Evolutionary conservation across 768 basidiomycete species (phyloP).

Genomic region (Boletus sensibilis): DNA sequence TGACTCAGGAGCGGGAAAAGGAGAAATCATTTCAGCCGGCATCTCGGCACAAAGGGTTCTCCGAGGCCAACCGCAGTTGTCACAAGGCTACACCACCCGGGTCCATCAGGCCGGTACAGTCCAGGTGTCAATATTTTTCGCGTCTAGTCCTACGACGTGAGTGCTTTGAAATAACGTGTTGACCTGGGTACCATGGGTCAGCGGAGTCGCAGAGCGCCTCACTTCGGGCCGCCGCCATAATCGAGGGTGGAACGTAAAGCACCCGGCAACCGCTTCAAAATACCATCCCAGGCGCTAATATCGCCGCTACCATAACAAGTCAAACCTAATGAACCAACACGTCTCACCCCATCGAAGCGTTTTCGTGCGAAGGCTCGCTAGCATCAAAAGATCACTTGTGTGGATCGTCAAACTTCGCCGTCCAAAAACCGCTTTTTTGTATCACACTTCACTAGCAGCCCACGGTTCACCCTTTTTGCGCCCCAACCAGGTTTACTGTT

Average conservation of each 20-base stretch:
- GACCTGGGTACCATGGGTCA: not conserved
- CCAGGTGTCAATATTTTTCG: not conserved
- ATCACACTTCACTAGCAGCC: not conserved
- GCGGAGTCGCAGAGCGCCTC: not conserved
- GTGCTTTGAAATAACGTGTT: not conserved
- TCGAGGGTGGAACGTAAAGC: constrained; percentile 8
- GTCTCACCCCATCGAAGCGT: constrained; percentile 6
- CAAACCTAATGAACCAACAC: constrained; percentile 2
- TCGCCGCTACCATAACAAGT: constrained; percentile 9
- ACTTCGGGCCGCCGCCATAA: not conserved
- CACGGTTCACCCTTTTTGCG: not conserved
- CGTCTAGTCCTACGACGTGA: not conserved
- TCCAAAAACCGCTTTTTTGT: constrained; percentile 18
- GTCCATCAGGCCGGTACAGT: not conserved
- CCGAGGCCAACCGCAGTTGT: not conserved
- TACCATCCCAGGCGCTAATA: not conserved
- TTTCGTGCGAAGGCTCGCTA: constrained; percentile 23
- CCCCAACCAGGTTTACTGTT: not conserved
- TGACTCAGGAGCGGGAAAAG: not conserved
- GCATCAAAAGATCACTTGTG: constrained; percentile 11
- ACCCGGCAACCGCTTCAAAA: constrained; percentile 3
- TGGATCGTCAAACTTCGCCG: constrained; percentile 6
- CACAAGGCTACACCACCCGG: not conserved
- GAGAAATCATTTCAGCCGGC: not conserved
- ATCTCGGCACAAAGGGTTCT: not conserved